Conservation (phyloP, 2,329 filamentous ascomycete genomes). For the Alternaria gaisen region DNA sequence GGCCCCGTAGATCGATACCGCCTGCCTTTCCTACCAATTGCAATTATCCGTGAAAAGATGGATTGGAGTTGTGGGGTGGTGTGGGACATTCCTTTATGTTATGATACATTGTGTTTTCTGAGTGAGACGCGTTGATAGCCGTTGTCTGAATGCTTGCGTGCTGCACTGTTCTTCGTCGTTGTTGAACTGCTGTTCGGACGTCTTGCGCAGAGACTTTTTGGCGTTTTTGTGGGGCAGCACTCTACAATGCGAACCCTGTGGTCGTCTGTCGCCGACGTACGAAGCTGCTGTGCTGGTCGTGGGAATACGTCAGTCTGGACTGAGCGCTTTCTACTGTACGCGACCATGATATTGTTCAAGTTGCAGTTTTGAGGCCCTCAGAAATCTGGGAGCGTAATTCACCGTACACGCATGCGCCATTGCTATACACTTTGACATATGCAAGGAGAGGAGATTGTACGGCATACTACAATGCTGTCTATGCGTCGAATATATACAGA, state of each 20-base stretch:
- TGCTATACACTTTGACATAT: not conserved
- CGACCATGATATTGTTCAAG: not conserved
- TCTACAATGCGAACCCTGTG: not conserved
- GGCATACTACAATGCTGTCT: not conserved
- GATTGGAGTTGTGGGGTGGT: slow-evolving; percentile 55
- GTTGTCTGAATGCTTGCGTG: not conserved
- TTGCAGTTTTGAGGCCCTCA: not conserved
- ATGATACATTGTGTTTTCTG: not conserved
- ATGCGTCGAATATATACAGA: not conserved
- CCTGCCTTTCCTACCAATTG: slow-evolving; percentile 53
- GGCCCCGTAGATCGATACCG: slow-evolving; percentile 52
- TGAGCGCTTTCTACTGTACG: too few relatives aligned
- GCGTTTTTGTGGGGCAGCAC: slow-evolving; percentile 1
- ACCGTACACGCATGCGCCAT: not conserved
- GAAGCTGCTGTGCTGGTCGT: not conserved
- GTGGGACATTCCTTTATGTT: slow-evolving; percentile 44
- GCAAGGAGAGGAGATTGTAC: slow-evolving; percentile 20
- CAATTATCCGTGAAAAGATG: slow-evolving; percentile 53
- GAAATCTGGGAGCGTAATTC: not conserved
- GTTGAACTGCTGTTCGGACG: not conserved
- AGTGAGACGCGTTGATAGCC: too few relatives aligned
- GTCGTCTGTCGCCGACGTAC: not conserved
- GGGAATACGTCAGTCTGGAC: too few relatives aligned
- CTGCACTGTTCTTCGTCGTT: not conserved
- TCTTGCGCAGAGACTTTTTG: not conserved